A percentile compares a stretch with the other conserved stretches of the same genome.
Conservation (phyloP, 2,329 filamentous ascomycete genomes). For the Penicillium sumatraense region DNA sequence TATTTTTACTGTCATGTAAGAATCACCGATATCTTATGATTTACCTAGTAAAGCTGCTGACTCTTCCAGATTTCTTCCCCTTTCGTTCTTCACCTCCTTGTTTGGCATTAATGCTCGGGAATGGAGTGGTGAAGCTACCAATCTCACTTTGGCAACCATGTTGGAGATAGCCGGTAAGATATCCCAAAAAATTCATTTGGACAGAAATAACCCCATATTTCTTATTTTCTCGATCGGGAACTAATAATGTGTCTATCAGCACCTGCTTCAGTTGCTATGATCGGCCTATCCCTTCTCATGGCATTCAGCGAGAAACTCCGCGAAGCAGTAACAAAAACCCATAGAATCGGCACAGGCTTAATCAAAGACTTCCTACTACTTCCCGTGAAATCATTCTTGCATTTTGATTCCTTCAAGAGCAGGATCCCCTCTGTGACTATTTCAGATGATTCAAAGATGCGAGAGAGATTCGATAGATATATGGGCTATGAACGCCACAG, state of each 20-base stretch:
- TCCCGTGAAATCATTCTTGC: conserved; percentile 22
- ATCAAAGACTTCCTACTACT: conserved; percentile 27
- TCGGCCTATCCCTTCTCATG: conserved; percentile 56
- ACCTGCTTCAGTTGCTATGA: conserved; percentile 56
- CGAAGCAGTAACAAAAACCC: conserved; percentile 26
- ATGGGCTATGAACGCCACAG: conserved; percentile 25
- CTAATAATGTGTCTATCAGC: background rate
- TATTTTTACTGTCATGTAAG: conserved; percentile 66
- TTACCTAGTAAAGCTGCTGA: background rate
- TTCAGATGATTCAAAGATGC: conserved; percentile 26
- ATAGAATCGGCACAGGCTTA: conserved; percentile 29
- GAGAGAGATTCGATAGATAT: conserved; percentile 31
- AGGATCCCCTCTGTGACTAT: conserved; percentile 10
- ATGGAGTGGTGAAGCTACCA: conserved; percentile 56
- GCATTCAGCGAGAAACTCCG: conserved; percentile 55
- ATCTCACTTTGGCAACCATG: conserved; percentile 39
- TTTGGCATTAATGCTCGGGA: conserved; percentile 69
- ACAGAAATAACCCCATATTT: too few species aligned
- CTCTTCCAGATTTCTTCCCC: conserved; percentile 56
- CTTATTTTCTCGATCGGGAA: background rate
- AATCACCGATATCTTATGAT: background rate
- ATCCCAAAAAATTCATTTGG: background rate
- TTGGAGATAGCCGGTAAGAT: conserved; percentile 36
- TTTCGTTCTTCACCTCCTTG: conserved; percentile 68
- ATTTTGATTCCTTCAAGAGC: conserved; percentile 10